Conservation (phyloP, 768 basidiomycete species). For the Rubroboletus pulcherrimus region DNA sequence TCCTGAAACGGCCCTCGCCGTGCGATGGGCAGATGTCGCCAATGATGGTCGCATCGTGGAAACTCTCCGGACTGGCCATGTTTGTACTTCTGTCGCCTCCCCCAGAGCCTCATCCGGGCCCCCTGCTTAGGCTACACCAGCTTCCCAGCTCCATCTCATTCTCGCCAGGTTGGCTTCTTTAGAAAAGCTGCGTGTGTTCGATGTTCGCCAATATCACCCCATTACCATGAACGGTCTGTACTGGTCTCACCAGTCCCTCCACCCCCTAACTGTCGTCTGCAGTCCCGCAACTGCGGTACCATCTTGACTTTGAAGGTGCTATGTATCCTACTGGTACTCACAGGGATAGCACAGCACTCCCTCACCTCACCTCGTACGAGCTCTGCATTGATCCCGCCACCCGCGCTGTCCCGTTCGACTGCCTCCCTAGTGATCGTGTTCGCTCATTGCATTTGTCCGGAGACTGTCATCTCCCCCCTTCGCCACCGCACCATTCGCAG, state of each 20-base stretch:
- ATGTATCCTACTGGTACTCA: constrained; percentile 30
- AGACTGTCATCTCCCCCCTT: constrained; percentile 26
- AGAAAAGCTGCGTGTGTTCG: constrained; percentile 34
- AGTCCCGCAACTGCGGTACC: constrained; percentile 21
- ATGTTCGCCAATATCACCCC: constrained; percentile 24
- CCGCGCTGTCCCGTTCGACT: constrained; percentile 28
- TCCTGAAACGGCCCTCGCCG: constrained; percentile 17
- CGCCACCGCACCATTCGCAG: constrained; percentile 30
- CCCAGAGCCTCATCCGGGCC: constrained; percentile 1
- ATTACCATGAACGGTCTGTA: constrained; percentile 11
- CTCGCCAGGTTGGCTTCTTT: constrained; percentile 29
- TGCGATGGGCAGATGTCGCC: constrained; percentile 37
- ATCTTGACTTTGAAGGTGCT: constrained; percentile 35
- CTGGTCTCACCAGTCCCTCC: neutral
- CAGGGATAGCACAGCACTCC: neutral
- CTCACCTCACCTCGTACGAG: constrained; percentile 30
- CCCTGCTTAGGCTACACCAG: constrained; percentile 17
- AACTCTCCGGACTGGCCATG: constrained; percentile 11
- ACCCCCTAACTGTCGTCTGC: constrained; percentile 1
- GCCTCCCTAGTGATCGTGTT: constrained; percentile 22
- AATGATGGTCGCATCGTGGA: constrained; percentile 37
- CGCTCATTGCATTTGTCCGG: constrained; percentile 36
- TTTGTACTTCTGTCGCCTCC: constrained; percentile 13
- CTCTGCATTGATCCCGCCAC: constrained; percentile 32
- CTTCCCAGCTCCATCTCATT: constrained; percentile 31